These are phyloP conservation scores for Cryptomeria japonica DNA, from an alignment of 75 land plant species.

Conservation along the genomic window DNA sequence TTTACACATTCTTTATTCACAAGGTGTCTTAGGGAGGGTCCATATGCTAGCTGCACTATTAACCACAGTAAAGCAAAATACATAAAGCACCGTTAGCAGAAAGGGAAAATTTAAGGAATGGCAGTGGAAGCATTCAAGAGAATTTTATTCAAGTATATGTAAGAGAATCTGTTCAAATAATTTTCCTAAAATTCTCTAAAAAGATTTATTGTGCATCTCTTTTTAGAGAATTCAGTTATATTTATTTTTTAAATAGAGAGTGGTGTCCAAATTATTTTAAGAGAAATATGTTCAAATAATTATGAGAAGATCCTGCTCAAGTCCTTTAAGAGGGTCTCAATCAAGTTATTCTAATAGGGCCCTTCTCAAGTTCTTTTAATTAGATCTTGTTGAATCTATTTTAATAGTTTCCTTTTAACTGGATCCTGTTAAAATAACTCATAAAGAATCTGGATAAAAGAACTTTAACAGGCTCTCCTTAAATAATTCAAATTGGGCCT, in stretches of 20 bases:
- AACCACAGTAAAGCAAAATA: background rate
- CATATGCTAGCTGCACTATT: background rate
- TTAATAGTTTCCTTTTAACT: no score
- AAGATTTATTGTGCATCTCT: no score
- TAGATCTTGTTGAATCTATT: background rate
- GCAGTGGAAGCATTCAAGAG: background rate
- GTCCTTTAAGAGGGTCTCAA: background rate
- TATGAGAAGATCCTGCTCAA: background rate
- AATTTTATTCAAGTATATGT: background rate
- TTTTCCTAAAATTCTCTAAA: no score
- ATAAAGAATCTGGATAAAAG: no score
- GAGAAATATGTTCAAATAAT: background rate
- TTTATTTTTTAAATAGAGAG: background rate
- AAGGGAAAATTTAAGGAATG: background rate
- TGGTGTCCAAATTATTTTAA: background rate
- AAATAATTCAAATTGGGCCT: no score
- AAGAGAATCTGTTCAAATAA: background rate
- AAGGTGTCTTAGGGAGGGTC: background rate
- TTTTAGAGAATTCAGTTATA: background rate
- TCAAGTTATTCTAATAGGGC: background rate
- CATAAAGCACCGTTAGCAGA: background rate
- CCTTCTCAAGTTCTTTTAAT: background rate
- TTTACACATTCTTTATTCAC: background rate
- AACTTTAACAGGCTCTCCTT: no score
- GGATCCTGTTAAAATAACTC: no score